Percentiles rank a stretch among this genome's conserved stretches.
Evolutionary conservation across 768 basidiomycete species (phyloP).

Genomic region (Pholiota molesta): DNA sequence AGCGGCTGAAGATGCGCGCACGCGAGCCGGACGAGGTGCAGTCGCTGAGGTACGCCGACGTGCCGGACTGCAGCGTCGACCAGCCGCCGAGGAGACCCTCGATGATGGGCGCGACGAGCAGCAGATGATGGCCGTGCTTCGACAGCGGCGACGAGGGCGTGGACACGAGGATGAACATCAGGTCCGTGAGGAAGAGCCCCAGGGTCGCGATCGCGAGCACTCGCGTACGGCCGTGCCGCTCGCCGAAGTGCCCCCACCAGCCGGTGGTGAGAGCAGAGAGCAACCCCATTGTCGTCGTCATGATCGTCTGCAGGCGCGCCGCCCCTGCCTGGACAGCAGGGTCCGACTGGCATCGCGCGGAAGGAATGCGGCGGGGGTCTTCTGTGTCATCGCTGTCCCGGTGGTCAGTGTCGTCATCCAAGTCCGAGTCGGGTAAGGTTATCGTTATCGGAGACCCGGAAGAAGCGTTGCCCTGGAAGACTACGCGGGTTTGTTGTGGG

Average conservation of each 20-base stretch:
- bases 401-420: conserved; percentile 13
- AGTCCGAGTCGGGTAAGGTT: neutral
- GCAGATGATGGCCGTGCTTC: conserved; percentile 71
- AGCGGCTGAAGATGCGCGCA: conserved; percentile 70
- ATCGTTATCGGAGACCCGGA: neutral
- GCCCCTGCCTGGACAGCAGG: conserved; percentile 72
- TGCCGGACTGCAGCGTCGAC: conserved; percentile 74
- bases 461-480: neutral
- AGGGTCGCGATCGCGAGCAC: conserved; percentile 74
- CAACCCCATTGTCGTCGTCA: conserved; percentile 79
- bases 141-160: conserved; percentile 63
- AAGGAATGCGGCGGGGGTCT: conserved; percentile 41
- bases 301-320: conserved; percentile 71
- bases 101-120: conserved; percentile 77
- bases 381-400: conserved; percentile 32
- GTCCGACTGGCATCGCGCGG: conserved; percentile 38
- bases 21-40: conserved; percentile 86
- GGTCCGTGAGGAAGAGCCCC: conserved; percentile 62
- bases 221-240: conserved; percentile 75
- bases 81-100: conserved; percentile 88
- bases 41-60: conserved; percentile 83
- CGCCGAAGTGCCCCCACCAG: conserved; percentile 88
- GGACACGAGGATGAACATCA: conserved; percentile 83
- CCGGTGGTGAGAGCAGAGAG: conserved; percentile 85
- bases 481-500: conserved; percentile 8